Evolutionary conservation across 1,284 basidiomycete genomes (phyloP), one percentile per base, ranked within the genome.

Genomic region (Malassezia caprae): DNA sequence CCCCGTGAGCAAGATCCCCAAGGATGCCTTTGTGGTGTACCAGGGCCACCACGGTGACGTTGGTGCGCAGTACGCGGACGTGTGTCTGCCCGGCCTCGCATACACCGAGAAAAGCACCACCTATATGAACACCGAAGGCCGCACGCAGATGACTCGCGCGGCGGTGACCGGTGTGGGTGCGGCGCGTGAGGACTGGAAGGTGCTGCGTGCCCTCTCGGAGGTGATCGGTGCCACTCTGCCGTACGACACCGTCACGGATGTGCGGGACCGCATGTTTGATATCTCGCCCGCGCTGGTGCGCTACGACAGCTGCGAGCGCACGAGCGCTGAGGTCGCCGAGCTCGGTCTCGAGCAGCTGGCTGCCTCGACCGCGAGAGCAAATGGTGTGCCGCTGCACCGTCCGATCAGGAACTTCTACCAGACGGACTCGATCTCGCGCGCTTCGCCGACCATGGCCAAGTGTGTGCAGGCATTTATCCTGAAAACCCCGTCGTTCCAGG

Each of bases 31-130:
- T 72, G 93, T 98, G 42, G 93, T 98, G 13, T 99, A 98, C 78
- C 94, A 98, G 76, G 94, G 94, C 42, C 93, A 96, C 77, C 93
- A 98, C 75, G 94, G 94, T 75, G 94, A 99, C 75, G 80, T 90
- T 40, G 93, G 94, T 48, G 94, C 94, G 3, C 88, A 91, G 72
- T 85, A 91, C 48, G 94, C 94, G 17, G 93, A 98, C 75, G 90
- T 98, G 56, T 89, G 88, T 75, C 78, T 98, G 39, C 94, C 94
- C 40, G 90, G 83, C 24, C 82, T 87, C 23, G 93, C 93, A 2
- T 96, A 96, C 79, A 98, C 93, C 2, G 94, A 99, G 78, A 98
- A 98, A 79, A 81, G 82, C 11, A 81, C 82, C 48, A 96, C 90
- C 2, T 98, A 90, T 88, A 83, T 98, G 58, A 99, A 98, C 79